Conservation (phyloP, 805 yeast genomes). For the Ogataea polymorpha region DNA sequence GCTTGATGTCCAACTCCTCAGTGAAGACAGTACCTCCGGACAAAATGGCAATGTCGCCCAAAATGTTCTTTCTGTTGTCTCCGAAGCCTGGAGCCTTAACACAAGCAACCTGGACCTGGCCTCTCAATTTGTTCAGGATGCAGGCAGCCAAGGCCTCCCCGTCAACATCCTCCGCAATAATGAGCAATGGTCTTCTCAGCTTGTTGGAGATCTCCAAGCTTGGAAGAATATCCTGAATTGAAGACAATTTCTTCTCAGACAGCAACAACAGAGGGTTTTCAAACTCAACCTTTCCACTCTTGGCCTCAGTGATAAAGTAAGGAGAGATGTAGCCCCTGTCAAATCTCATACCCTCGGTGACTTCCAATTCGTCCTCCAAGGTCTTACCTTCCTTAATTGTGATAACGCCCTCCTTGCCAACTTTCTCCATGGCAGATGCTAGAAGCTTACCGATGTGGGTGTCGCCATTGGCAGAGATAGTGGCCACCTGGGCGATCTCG, state of each 20-base stretch:
- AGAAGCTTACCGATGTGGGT: constrained; percentile 84
- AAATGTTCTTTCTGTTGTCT: constrained; percentile 94
- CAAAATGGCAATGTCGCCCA: constrained; percentile 92
- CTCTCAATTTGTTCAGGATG: constrained; percentile 93
- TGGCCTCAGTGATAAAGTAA: constrained; percentile 91
- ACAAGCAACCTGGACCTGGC: constrained; percentile 96
- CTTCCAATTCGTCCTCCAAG: constrained; percentile 92
- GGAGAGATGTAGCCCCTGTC: constrained; percentile 98
- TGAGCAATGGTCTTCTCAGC: constrained; percentile 86
- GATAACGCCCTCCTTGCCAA: constrained; percentile 98
- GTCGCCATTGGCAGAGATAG: constrained; percentile 97
- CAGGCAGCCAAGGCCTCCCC: constrained; percentile 99
- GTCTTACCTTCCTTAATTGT: constrained; percentile 98
- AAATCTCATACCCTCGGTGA: constrained; percentile 97
- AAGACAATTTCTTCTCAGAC: constrained; percentile 88
- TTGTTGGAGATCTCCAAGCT: constrained; percentile 91
- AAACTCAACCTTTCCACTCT: constrained; percentile 89
- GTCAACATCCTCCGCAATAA: constrained; percentile 93
- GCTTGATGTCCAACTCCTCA: constrained; percentile 92
- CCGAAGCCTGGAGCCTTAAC: constrained; percentile 99
- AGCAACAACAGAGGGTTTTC: constrained; percentile 88
- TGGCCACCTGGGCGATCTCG: constrained; percentile 97
- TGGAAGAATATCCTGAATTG: constrained; percentile 89
- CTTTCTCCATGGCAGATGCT: constrained; percentile 97
- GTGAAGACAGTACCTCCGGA: constrained; percentile 92